Base-by-base conservation (phyloP, 1,139 yeast species). In the Keqinozyma sinolaborantium region DNA sequence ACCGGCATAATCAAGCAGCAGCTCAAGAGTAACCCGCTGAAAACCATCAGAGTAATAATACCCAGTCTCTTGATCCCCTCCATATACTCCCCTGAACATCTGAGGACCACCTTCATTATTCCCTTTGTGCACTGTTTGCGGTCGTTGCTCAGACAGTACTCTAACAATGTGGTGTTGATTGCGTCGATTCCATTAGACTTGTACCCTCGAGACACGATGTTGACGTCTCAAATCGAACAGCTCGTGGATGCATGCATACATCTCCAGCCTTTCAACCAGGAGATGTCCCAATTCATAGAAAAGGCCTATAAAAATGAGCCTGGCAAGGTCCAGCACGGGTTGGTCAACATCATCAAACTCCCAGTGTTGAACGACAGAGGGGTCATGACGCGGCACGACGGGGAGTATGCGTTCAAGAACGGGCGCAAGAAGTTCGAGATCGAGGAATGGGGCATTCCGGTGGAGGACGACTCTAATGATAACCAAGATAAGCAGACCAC, bases 361-460 rank as follows among this genome's bases (percentile, higher is more conserved):
- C 95, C 96, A 0, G 66, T 75, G 2, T 58, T 86, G 26, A 78
- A 88, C 29, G 92, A 83, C 28, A 58, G 77, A 27, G 97, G 98
- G 0, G 68, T 77, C 45, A 90, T 88, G 96, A 76, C 77, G 45
- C 73, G 78, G 2, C 77, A 79, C 35, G 68, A 69, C 35, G 83
- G 86, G 33, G 97, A 90, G 57, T 82, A 75, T 56, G 90, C 95
- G 3, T 92, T 90, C 60, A 80, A 83, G 50, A 87, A 87, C 40
- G 92, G 95, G 10, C 71, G 84, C 40, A 79, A 80, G 57, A 79
- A 74, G 49, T 87, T 92, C 52, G 95, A 84, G 48, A 83, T 90
- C 36, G 90, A 84, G 42, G 86, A 80, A 49, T 90, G 96, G 95
- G 86, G 95, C 15, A 92, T 92, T 29, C 97, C 98, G 0, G 95